Base-by-base conservation (phyloP, 2,329 filamentous ascomycete species). In the Chrysosphaeria jannelii region DNA sequence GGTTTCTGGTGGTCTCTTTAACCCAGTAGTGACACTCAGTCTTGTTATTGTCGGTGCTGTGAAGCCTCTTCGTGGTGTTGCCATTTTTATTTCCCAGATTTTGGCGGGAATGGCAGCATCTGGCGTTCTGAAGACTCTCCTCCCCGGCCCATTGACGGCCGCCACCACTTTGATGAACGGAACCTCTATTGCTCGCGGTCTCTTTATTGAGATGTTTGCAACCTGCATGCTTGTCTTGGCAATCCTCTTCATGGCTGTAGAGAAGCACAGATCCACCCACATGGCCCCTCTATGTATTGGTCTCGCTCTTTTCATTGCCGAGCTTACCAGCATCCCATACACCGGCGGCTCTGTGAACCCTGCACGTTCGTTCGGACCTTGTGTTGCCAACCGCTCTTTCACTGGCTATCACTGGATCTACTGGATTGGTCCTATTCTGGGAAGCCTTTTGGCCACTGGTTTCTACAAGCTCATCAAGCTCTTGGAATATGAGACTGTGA, bases 221-320 rank as follows among this genome's bases (percentile, higher is more conserved):
- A 70, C 64, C 0, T 46, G 58, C 0, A 51, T 66, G 35, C 46
- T 71, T 7, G 53, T 68, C 6, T 47, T 70, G 25, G 55, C 62
- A 3, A 57, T 70, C 14, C 57, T 64, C 38, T 67, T 74, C 56
- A 49, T 74, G 21, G 67, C 66, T 0, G 58, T 61, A 4, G 66
- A 74, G 38, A 75, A 76, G 43, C 67, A 75, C 39, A 62, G 64
- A 21, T 59, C 60, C 3, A 76, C 69, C 0, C 72, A 54, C 36
- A 43, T 75, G 2, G 69, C 69, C 0, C 69, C 70, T 0, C 44
- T 76, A 4, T 67, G 64, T 8, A 72, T 78, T 32, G 71, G 71
- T 1, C 41, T 74, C 3, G 50, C 67, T 0, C 51, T 76, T 25
- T 75, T 76, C 39, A 53, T 75, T 20, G 45, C 45, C 5, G 43